Conservation (phyloP, 495 filamentous ascomycete species). For the Cetradonia linearis region DNA sequence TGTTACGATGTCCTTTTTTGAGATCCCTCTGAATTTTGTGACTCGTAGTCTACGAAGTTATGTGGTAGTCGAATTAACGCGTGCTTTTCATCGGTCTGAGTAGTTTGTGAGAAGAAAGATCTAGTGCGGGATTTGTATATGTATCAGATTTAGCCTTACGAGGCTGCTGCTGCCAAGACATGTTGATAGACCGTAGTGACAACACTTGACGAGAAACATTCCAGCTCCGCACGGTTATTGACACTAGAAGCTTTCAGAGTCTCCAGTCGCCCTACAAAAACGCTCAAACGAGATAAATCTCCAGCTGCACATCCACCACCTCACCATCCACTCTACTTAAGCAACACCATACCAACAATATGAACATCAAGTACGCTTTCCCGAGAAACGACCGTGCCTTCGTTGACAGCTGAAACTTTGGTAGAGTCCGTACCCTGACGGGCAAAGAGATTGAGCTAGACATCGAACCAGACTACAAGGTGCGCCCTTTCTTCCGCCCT, state of each 20-base stretch:
- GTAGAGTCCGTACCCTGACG: constrained; percentile 90
- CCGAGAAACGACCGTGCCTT: neutral
- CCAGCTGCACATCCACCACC: neutral
- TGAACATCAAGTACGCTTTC: constrained; percentile 14
- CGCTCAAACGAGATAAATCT: neutral
- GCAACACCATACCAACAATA: neutral
- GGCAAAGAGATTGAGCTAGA: constrained; percentile 98
- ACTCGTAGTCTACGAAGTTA: constrained; percentile 13
- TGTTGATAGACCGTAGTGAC: neutral
- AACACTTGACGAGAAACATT: neutral
- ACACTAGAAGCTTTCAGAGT: neutral
- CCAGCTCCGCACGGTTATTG: neutral
- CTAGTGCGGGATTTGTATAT: neutral
- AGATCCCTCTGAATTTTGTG: neutral
- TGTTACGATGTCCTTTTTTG: neutral
- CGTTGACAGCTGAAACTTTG: neutral
- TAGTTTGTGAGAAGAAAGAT: neutral
- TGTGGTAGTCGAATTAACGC: neutral
- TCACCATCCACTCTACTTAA: neutral
- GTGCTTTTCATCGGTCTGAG: neutral
- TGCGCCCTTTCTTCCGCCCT: constrained; percentile 29
- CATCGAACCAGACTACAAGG: constrained; percentile 88
- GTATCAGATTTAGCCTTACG: neutral
- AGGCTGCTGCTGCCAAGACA: neutral
- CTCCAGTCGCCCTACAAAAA: neutral